phyloP scores from a whole-genome alignment of 2,329 filamentous ascomycete species.

The Calonectria henricotiae region DNA sequence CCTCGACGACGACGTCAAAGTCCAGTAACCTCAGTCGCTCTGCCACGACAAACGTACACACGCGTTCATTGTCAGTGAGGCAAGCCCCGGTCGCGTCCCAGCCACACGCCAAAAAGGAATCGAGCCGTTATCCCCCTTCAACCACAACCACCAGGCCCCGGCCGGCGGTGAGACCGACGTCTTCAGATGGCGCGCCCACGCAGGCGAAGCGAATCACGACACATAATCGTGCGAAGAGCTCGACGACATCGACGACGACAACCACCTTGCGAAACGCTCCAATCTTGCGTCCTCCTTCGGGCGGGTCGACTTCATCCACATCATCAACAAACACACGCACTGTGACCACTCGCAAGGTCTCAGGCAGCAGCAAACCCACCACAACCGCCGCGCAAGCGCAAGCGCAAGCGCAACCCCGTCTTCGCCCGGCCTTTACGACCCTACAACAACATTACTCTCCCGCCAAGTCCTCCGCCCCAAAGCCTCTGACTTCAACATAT shows the following conservation, averaged over 20 bases:
- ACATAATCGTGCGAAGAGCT: slow-evolving; percentile 57
- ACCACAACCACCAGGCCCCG: slow-evolving; percentile 55
- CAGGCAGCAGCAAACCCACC: slow-evolving; percentile 44
- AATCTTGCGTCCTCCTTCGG: slow-evolving; percentile 55
- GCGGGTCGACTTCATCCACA: slow-evolving; percentile 46
- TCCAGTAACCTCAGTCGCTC: slow-evolving; percentile 41
- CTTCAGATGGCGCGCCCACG: slow-evolving; percentile 50
- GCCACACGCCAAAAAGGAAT: slow-evolving; percentile 46
- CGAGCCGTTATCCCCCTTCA: slow-evolving; percentile 56
- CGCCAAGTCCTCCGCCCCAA: slow-evolving; percentile 73
- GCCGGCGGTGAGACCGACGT: slow-evolving; percentile 53
- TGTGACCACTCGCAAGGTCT: slow-evolving; percentile 28
- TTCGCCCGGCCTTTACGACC: slow-evolving; percentile 73
- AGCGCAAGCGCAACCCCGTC: slow-evolving; percentile 54
- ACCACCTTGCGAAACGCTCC: slow-evolving; percentile 47
- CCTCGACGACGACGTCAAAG: not conserved
- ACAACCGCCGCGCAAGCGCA: slow-evolving; percentile 38
- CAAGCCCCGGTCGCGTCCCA: slow-evolving; percentile 42
- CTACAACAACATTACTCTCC: slow-evolving; percentile 80
- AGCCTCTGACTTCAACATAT: slow-evolving; percentile 73
- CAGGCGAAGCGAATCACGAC: slow-evolving; percentile 45
- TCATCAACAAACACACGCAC: slow-evolving; percentile 44
- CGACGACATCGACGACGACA: slow-evolving; percentile 49
- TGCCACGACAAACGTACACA: slow-evolving; percentile 6
- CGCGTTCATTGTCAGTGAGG: slow-evolving; percentile 43